Conservation (phyloP, 2,329 filamentous ascomycete species). For the Xylariaceae sp. region DNA sequence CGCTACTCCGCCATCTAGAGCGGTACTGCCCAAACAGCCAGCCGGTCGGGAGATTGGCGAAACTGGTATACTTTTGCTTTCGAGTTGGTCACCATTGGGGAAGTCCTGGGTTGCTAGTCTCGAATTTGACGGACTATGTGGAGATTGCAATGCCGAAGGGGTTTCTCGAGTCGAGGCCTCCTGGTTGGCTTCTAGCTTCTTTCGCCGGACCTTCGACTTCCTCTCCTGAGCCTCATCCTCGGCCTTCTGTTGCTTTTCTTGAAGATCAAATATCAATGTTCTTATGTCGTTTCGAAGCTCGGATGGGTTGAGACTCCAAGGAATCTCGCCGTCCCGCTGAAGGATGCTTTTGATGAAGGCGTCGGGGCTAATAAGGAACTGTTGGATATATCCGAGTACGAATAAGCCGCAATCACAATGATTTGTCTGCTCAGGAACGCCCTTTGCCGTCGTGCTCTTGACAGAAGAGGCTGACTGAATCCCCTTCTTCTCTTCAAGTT, state of each 20-base stretch:
- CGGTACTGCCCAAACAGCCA: not conserved
- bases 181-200: slow-evolving; percentile 1
- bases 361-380: slow-evolving; percentile 72
- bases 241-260: slow-evolving; percentile 49
- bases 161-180: not conserved
- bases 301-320: slow-evolving; percentile 52
- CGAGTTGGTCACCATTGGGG: not conserved
- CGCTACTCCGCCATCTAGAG: not conserved
- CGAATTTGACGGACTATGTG: not conserved
- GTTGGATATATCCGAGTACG: slow-evolving; percentile 75
- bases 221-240: slow-evolving; percentile 37
- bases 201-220: slow-evolving; percentile 26
- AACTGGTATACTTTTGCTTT: not conserved
- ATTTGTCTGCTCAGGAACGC: slow-evolving; percentile 76
- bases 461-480: slow-evolving; percentile 27
- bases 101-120: not conserved
- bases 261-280: slow-evolving; percentile 57
- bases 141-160: not conserved
- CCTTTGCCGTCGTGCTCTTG: slow-evolving; percentile 62
- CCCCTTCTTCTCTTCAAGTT: slow-evolving; percentile 59
- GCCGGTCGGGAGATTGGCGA: not conserved
- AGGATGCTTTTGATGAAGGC: slow-evolving; percentile 63
- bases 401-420: slow-evolving; percentile 87
- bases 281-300: slow-evolving; percentile 62
- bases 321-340: slow-evolving; percentile 44